A percentile compares a stretch with the other conserved stretches of the same genome.
phyloP scores from a whole-genome alignment of 106 monocot genomes.

The Vanilla planifolia region DNA sequence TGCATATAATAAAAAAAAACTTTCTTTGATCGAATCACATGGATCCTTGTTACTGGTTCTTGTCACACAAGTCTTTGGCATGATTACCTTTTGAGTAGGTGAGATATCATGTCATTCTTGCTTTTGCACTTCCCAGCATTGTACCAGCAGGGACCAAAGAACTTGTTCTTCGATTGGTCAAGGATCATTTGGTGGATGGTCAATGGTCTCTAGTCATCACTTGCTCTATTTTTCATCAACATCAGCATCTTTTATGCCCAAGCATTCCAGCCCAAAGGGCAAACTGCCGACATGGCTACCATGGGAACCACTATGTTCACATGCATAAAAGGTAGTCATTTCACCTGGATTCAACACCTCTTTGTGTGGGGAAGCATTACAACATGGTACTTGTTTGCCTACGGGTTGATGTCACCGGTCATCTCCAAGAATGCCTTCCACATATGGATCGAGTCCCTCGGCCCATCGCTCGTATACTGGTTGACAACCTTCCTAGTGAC shows the following conservation, averaged over 20 bases:
- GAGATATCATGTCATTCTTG: neutral
- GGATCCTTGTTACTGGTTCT: neutral
- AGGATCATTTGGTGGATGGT: slow-evolving; percentile 69
- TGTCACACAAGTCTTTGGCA: neutral
- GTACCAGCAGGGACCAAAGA: slow-evolving; percentile 73
- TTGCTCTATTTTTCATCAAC: slow-evolving; percentile 54
- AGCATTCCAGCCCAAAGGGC: slow-evolving; percentile 44
- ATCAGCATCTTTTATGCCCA: slow-evolving; percentile 37
- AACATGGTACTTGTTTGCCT: slow-evolving; percentile 58
- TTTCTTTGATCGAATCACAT: neutral
- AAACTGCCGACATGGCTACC: slow-evolving; percentile 60
- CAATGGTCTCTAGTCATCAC: slow-evolving; percentile 65
- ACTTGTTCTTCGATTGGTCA: slow-evolving; percentile 70
- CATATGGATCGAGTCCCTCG: slow-evolving; percentile 44
- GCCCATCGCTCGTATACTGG: slow-evolving; percentile 57
- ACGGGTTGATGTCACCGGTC: slow-evolving; percentile 32
- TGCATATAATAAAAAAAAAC: no score
- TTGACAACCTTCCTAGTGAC: slow-evolving; percentile 36
- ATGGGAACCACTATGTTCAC: slow-evolving; percentile 76
- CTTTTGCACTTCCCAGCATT: slow-evolving; percentile 60
- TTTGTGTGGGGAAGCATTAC: slow-evolving; percentile 69
- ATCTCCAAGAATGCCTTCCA: slow-evolving; percentile 32
- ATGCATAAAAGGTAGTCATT: slow-evolving; percentile 75
- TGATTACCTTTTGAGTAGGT: neutral
- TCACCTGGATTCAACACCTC: slow-evolving; percentile 81